Conservation (phyloP, 768 basidiomycete species). For the Termitomyces sp. region DNA sequence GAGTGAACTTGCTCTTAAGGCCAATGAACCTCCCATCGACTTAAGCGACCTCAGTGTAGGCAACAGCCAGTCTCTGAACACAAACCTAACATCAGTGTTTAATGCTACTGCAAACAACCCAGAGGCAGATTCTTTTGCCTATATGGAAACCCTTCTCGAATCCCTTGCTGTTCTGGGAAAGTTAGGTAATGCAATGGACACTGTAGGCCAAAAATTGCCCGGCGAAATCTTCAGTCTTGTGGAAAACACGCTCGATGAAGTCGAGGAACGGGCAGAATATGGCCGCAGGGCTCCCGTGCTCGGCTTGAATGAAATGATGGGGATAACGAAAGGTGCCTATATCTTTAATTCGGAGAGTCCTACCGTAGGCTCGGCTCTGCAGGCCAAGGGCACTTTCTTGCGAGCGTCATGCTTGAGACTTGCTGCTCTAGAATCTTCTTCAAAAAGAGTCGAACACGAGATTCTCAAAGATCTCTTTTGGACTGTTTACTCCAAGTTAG, state of each 20-base stretch:
- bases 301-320: constrained; percentile 27
- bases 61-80: constrained; percentile 13
- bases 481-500: constrained; percentile 93
- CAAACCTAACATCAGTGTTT: constrained; percentile 12
- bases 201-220: constrained; percentile 74
- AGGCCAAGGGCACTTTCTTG: constrained; percentile 24
- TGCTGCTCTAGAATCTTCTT: constrained; percentile 66
- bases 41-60: constrained; percentile 37
- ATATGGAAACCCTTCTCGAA: constrained; percentile 90
- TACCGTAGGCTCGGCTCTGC: constrained; percentile 16
- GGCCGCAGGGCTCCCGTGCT: constrained; percentile 44
- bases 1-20: constrained; percentile 56
- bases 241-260: constrained; percentile 84
- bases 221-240: constrained; percentile 81
- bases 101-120: constrained; percentile 47
- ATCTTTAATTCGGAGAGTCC: constrained; percentile 33
- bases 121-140: constrained; percentile 88
- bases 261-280: constrained; percentile 85
- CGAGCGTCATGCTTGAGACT: constrained; percentile 57
- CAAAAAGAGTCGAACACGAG: constrained; percentile 75
- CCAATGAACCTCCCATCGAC: constrained; percentile 76
- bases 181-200: constrained; percentile 79
- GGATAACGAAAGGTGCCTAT: constrained; percentile 47
- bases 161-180: constrained; percentile 90
- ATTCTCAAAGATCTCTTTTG: constrained; percentile 90